These are phyloP conservation scores for Trametes sp. DNA, from an alignment of 1,284 basidiomycete genomes.

Conservation along the genomic window DNA sequence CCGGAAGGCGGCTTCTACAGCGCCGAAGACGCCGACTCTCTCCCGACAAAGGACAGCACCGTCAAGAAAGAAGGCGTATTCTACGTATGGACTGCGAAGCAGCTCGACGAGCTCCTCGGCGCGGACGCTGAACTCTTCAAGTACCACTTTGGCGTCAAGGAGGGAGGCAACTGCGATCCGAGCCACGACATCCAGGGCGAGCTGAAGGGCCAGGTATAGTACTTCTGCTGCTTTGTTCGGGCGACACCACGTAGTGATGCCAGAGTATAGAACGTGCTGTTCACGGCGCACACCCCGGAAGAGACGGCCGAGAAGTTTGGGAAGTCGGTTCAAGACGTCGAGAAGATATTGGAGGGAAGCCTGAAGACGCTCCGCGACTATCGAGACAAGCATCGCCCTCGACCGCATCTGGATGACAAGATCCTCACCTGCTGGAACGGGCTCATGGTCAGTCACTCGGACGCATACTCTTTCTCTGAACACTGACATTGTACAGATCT, in stretches of 20 bases:
- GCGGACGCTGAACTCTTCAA: constrained; percentile 42
- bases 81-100: constrained; percentile 49
- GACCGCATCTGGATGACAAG: constrained; percentile 55
- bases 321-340: constrained; percentile 35
- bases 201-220: constrained; percentile 40
- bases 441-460: constrained; percentile 46
- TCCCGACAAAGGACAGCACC: constrained; percentile 40
- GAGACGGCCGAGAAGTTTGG: constrained; percentile 35
- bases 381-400: constrained; percentile 46
- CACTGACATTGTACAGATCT: constrained; percentile 33
- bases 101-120: constrained; percentile 47
- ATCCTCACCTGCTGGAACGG: constrained; percentile 55
- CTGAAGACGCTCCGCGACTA: constrained; percentile 41
- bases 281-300: constrained; percentile 33
- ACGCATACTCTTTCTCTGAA: no score
- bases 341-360: constrained; percentile 31
- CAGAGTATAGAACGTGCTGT: constrained; percentile 37
- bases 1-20: constrained; percentile 49
- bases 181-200: constrained; percentile 51
- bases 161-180: constrained; percentile 50
- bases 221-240: neutral
- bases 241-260: neutral
- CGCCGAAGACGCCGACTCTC: constrained; percentile 54
- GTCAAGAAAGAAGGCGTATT: constrained; percentile 53
- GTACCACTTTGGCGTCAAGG: constrained; percentile 47